Conservation (phyloP, 192 early-diverging fungal species). For the Coemansia sp. region DNA sequence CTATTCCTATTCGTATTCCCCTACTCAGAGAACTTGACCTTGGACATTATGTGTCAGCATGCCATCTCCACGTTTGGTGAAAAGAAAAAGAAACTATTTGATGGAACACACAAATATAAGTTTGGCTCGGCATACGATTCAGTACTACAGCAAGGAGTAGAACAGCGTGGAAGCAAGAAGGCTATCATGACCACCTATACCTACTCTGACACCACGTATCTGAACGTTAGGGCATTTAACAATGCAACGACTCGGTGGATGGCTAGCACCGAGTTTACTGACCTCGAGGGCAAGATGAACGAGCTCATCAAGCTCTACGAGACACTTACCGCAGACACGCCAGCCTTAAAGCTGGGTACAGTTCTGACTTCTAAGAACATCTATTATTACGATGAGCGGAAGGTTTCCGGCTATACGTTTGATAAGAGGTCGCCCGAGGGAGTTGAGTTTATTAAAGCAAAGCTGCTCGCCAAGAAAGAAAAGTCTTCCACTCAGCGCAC, state of each 20-base stretch:
- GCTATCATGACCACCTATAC: background rate
- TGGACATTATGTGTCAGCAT: background rate
- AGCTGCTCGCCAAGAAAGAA: background rate
- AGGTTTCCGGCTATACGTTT: background rate
- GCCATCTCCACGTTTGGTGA: background rate
- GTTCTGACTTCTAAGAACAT: background rate
- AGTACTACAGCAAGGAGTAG: background rate
- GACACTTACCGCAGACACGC: background rate
- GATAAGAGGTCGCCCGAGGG: slow-evolving; percentile 7
- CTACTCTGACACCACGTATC: background rate
- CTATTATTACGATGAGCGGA: background rate
- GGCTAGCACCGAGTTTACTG: too few species aligned
- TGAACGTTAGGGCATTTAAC: background rate
- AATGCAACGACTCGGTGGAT: background rate
- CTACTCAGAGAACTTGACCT: background rate
- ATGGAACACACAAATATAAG: too few species aligned
- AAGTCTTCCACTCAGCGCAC: background rate
- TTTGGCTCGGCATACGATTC: background rate
- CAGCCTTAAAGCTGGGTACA: background rate
- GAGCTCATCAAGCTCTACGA: background rate
- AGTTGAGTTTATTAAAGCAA: background rate
- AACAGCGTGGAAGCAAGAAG: background rate
- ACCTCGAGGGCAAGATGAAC: background rate
- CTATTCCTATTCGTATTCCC: background rate
- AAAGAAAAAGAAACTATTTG: background rate